Evolutionary conservation across 306 rosid species (phyloP).

Genomic region (Gastrolobium villosum): DNA sequence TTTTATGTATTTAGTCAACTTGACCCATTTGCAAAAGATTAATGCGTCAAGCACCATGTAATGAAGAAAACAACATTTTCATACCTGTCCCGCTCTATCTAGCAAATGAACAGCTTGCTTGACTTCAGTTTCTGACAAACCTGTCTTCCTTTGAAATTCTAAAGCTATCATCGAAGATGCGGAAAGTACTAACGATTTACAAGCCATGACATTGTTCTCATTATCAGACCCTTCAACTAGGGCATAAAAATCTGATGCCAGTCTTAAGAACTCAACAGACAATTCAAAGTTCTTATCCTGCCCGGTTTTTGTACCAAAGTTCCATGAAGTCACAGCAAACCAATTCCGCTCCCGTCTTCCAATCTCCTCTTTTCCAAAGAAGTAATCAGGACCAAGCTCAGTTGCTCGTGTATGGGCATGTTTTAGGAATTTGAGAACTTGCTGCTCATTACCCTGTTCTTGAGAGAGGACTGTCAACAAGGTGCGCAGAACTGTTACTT

Average conservation of each 20-base stretch:
- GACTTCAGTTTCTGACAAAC: slow-evolving; percentile 76
- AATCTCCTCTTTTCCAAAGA: slow-evolving; percentile 88
- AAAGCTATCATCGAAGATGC: slow-evolving; percentile 80
- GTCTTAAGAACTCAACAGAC: slow-evolving; percentile 74
- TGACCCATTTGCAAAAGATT: slow-evolving; percentile 27
- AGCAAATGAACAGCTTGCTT: slow-evolving; percentile 73
- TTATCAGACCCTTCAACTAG: slow-evolving; percentile 62
- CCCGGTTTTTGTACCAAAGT: slow-evolving; percentile 79
- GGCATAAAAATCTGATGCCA: slow-evolving; percentile 78
- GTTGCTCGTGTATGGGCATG: slow-evolving; percentile 67
- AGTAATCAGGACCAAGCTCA: slow-evolving; percentile 71
- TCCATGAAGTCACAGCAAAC: slow-evolving; percentile 94
- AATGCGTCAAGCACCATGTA: slow-evolving; percentile 17
- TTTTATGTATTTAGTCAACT: slow-evolving; percentile 24
- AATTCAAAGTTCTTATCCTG: slow-evolving; percentile 70
- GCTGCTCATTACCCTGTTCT: slow-evolving; percentile 72
- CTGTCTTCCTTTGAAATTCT: slow-evolving; percentile 68
- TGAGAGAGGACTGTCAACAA: slow-evolving; percentile 81
- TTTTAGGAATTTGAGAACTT: slow-evolving; percentile 70
- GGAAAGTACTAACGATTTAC: slow-evolving; percentile 76
- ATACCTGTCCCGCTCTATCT: slow-evolving; percentile 92
- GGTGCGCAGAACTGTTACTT: slow-evolving; percentile 85
- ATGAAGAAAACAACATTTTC: slow-evolving; percentile 37
- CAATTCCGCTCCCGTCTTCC: slow-evolving; percentile 91
- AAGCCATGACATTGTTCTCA: slow-evolving; percentile 65